phyloP scores from a whole-genome alignment of 2,329 filamentous ascomycete genomes.

The Colletotrichum caudatum region DNA sequence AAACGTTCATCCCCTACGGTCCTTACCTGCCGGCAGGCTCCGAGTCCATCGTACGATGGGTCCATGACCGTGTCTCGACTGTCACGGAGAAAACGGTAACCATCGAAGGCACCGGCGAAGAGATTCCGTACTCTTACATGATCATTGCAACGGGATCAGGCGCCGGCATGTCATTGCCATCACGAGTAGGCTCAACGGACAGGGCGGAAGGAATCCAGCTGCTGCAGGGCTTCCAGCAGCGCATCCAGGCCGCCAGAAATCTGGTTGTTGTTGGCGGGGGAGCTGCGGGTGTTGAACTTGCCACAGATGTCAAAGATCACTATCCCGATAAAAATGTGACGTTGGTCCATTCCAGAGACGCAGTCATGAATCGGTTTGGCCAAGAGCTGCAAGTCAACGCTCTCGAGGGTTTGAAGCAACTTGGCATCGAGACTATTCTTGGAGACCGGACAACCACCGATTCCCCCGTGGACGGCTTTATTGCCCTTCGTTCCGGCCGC shows the following conservation, averaged over 20 bases:
- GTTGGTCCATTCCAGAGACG: slow-evolving; percentile 67
- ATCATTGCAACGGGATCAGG: slow-evolving; percentile 69
- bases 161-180: slow-evolving; percentile 59
- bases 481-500: slow-evolving; percentile 60
- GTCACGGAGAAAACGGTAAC: slow-evolving; percentile 54
- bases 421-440: slow-evolving; percentile 64
- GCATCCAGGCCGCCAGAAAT: slow-evolving; percentile 56
- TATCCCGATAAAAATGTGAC: slow-evolving; percentile 69
- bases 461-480: slow-evolving; percentile 51
- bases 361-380: slow-evolving; percentile 65
- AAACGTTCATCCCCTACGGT: slow-evolving; percentile 71
- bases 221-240: slow-evolving; percentile 60
- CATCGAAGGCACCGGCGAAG: slow-evolving; percentile 56
- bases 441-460: slow-evolving; percentile 59
- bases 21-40: slow-evolving; percentile 53
- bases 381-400: slow-evolving; percentile 55
- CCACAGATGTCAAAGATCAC: slow-evolving; percentile 67
- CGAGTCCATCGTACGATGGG: slow-evolving; percentile 53
- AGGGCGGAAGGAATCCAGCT: slow-evolving; percentile 57
- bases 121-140: slow-evolving; percentile 65
- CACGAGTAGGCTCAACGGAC: slow-evolving; percentile 57
- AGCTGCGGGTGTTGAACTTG: slow-evolving; percentile 72
- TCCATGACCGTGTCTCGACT: slow-evolving; percentile 56
- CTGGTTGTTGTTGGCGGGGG: slow-evolving; percentile 69
- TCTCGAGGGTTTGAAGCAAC: slow-evolving; percentile 55